Evolutionary conservation across 805 yeast species (phyloP), one percentile per base, ranked within the genome.

Genomic region (Starmerella etchellsii): DNA sequence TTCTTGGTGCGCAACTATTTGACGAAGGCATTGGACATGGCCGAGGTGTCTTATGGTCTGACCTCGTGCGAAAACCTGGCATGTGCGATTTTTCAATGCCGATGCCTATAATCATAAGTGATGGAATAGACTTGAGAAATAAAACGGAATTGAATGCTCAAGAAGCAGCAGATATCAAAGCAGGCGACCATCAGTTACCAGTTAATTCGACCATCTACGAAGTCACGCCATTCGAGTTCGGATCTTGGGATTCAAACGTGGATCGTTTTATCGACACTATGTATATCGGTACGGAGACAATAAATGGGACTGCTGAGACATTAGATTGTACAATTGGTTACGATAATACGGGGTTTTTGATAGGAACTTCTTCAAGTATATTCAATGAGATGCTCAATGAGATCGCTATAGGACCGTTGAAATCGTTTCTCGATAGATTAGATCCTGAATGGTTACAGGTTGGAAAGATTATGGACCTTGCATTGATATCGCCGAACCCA

Each of bases 211-310:
- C 94, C 1, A 69, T 61, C 21, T 61, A 59, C 40, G 69, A 65
- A 49, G 36, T 64, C 48, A 59, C 55, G 37, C 87, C 93, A 13
- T 77, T 64, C 52, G 81, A 78, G 55, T 61, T 84, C 54, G 95
- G 95, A 13, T 76, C 93, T 4, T 84, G 94, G 94, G 95, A 85
- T 55, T 80, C 83, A 13, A 65, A 78, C 1, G 60, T 81, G 40
- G 65, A 69, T 41, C 63, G 78, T 2, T 84, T 85, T 59, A 66
- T 76, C 11, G 77, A 79, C 44, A 60, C 74, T 34, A 69, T 74
- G 58, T 83, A 79, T 55, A 58, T 81, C 36, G 95, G 95, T 9
- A 68, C 93, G 1, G 59, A 68, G 19, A 69, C 79, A 27, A 53
- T 66, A 21, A 66, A 74, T 45, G 95, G 95, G 31, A 47, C 55